Base-by-base conservation (phyloP, 371 early-diverging fungal genomes). In the Circinella minor region DNA sequence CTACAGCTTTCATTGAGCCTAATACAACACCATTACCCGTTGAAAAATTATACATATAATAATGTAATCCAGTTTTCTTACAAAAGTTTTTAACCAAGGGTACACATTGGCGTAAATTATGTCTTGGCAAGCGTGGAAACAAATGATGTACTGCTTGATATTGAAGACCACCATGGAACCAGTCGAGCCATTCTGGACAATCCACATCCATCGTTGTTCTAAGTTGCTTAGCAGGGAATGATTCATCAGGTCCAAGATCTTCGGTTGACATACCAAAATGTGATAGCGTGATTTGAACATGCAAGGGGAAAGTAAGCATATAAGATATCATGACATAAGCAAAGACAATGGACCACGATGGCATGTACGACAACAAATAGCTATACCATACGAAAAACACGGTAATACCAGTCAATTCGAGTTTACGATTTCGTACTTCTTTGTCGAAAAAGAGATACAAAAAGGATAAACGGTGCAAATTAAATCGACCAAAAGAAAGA, bases 161-260 rank as follows among this genome's bases (percentile, higher is more conserved):
- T 77, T 97, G 96, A 36, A 98, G 84, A 6, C 98, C 98, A 63
- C 98, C 98, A 71, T 98, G 98, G 84, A 97, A 94, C 97, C 97
- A 97, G 75, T 98, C 98, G 54, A 98, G 70, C 94, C 94, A 97
- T 69, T 79, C 80, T 11, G 97, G 95, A 80, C 98, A 98, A 69
- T 95, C 94, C 0, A 97, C 94, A 81, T 98, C 96, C 95, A 97
- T 96, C n/a, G 95, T 95, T 0, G 98, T 98, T 63, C 97, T 88
- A 43, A 96, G 81, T 85, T 90, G 92, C 75, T 92, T 91, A 51
- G 89, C 92, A 4, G 94, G 90, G 74, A 95, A 97, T 39, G 90
- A 83, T 75, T 95, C 95, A 38, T 83, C 76, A 0, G 90, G 89
- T 18, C 90, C 90, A 49, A 87, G 76, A 46, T 93, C 92, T 69